Evolutionary conservation across 495 filamentous ascomycete genomes (phyloP), one percentile per base, ranked within the genome.

Genomic region (Xeromyces bisporus): DNA sequence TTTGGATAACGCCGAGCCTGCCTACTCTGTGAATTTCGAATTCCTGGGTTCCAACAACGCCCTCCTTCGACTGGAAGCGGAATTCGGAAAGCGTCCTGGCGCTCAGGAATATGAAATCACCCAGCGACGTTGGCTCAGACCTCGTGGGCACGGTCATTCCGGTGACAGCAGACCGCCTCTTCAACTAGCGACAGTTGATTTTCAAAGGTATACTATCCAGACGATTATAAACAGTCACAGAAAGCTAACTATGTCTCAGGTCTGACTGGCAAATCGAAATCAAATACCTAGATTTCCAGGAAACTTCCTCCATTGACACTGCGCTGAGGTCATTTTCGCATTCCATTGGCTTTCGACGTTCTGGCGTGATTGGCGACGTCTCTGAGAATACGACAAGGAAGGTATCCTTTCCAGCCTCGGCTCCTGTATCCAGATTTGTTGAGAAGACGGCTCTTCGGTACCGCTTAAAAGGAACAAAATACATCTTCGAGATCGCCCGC

Each of bases 401-500:
- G 12, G 40, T 53, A 0, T 36, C 33, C 0, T 53, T 60, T 15
- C 28, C 41, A 2, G 26, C 12, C 2, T 32, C 35, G 0, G 36
- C 46, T 9, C 42, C 41, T 1, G 41, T 62, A 3, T 39, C 32
- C 3, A 37, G 44, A 2, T 55, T 67, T 15, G 48, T 62, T 1
- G 56, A 71, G 12, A 71, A 67, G 38, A 60, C 66, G 0, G 47
- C 66, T 0, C 45, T 72, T 18, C 50, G 50, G 11, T 71, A 65
- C 29, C 46, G 43, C 6, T 43, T 72, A 24, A 60, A 55, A 29
- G 38, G 48, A 3, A 66, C 64, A 0, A 51, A 55, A 0, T 72
- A 69, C 31, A 51, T 68, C 3, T 43, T 77, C 3, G 66, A 77
- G 35, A 48, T 77, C 13, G 51, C 65, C 10, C 51, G 71, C 4